phyloP scores from a whole-genome alignment of 257 asterid genomes.

The Solanum peruvianum region DNA sequence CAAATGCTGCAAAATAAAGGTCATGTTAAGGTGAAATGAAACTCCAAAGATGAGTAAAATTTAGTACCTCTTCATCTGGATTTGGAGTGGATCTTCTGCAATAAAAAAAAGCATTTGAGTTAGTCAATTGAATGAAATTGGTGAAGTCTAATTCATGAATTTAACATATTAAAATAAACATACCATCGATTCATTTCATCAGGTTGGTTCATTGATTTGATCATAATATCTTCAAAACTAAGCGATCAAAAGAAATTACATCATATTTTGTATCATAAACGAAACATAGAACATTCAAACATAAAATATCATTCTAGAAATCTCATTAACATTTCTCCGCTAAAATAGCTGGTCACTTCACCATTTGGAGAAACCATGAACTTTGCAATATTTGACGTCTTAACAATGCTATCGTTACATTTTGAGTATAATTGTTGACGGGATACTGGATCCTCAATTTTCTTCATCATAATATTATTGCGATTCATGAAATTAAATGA shows the following conservation, averaged over 20 bases:
- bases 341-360: slow-evolving; percentile 36
- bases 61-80: slow-evolving; percentile 29
- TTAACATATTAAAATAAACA: background rate
- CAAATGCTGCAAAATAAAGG: slow-evolving; percentile 23
- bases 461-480: too few species aligned
- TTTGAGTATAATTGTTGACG: too few species aligned
- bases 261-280: background rate
- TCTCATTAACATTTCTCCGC: slow-evolving; percentile 33
- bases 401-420: slow-evolving; percentile 30
- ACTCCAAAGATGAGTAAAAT: background rate
- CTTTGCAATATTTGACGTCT: slow-evolving; percentile 57
- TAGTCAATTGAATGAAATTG: background rate
- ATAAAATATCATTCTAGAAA: background rate
- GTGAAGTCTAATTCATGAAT: background rate
- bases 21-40: background rate
- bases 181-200: slow-evolving; percentile 35
- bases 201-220: slow-evolving; percentile 33
- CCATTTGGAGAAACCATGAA: slow-evolving; percentile 61
- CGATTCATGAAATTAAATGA: too few species aligned
- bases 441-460: too few species aligned
- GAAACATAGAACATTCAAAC: background rate
- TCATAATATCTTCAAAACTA: slow-evolving; percentile 58
- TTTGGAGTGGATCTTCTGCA: slow-evolving; percentile 27
- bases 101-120: background rate
- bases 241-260: background rate